Evolutionary conservation across 2,329 filamentous ascomycete species (phyloP).

Genomic region (Penicillium capsulatum): DNA sequence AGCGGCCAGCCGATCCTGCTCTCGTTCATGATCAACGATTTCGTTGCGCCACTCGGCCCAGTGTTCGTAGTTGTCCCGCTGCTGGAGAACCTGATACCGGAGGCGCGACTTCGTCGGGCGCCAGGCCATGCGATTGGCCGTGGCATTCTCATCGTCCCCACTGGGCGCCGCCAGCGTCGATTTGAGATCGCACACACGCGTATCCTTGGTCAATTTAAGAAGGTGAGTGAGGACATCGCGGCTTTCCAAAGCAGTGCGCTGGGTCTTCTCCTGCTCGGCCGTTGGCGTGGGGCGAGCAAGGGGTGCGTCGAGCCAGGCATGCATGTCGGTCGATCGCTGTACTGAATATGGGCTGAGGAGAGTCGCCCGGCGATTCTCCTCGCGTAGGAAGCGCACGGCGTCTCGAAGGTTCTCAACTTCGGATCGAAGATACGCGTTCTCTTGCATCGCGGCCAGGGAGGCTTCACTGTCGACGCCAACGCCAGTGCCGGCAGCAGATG

Average conservation of each 20-base stretch:
- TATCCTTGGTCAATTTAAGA: conserved; percentile 42
- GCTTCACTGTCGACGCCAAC: conserved; percentile 37
- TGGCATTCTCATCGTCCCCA: conserved; percentile 13
- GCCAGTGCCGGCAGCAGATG: conserved; percentile 39
- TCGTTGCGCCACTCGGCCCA: conserved; percentile 45
- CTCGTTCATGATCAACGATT: conserved; percentile 36
- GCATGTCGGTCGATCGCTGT: conserved; percentile 38
- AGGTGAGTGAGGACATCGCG: conserved; percentile 42
- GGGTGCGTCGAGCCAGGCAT: conserved; percentile 44
- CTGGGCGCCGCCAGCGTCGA: conserved; percentile 25
- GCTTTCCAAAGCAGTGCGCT: conserved; percentile 39
- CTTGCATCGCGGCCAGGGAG: conserved; percentile 41
- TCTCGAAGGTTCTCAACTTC: conserved; percentile 45
- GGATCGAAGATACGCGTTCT: conserved; percentile 42
- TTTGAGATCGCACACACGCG: conserved; percentile 39
- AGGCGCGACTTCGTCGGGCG: conserved; percentile 42
- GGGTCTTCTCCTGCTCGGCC: conserved; percentile 29
- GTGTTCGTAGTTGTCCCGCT: conserved; percentile 45
- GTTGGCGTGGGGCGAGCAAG: conserved; percentile 27
- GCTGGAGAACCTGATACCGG: conserved; percentile 42
- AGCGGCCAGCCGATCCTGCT: conserved; percentile 34
- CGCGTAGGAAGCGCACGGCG: conserved; percentile 45
- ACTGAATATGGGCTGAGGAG: conserved; percentile 42
- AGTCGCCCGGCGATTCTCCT: conserved; percentile 42
- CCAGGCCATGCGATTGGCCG: conserved; percentile 34